Conservation (phyloP, 2,329 filamentous ascomycete genomes). For the Aureobasidium sp. region DNA sequence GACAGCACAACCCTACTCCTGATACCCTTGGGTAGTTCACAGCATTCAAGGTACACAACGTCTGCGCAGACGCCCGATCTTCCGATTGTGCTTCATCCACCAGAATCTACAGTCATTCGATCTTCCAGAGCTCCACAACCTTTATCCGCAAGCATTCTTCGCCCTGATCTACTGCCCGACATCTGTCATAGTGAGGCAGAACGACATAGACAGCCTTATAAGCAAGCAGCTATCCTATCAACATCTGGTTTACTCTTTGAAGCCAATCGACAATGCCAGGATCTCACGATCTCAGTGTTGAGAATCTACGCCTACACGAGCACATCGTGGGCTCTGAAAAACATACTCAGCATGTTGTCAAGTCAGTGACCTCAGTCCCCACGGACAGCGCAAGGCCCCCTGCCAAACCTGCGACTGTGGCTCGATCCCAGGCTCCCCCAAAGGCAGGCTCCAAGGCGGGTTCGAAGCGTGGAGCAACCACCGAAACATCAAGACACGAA, state of each 20-base stretch:
- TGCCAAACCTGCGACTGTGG: background rate
- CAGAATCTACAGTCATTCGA: background rate
- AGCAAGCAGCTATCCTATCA: background rate
- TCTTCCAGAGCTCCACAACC: background rate
- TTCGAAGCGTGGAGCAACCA: background rate
- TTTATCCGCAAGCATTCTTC: background rate
- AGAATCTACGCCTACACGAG: slow-evolving; percentile 4
- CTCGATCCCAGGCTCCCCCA: background rate
- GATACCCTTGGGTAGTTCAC: background rate
- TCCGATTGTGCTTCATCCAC: background rate
- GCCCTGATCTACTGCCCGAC: background rate
- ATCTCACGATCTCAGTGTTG: slow-evolving; percentile 3
- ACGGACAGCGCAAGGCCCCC: background rate
- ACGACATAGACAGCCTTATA: background rate
- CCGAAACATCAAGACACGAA: background rate
- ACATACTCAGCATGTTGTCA: background rate
- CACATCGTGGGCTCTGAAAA: background rate
- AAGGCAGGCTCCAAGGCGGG: background rate
- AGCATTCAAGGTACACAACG: background rate
- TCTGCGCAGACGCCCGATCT: background rate
- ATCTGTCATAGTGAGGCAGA: background rate
- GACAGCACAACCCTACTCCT: background rate
- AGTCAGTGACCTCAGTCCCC: background rate
- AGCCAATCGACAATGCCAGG: background rate
- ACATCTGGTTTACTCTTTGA: background rate